Evolutionary conservation across 1,139 yeast species (phyloP).

Genomic region (Diutina rugosa): DNA sequence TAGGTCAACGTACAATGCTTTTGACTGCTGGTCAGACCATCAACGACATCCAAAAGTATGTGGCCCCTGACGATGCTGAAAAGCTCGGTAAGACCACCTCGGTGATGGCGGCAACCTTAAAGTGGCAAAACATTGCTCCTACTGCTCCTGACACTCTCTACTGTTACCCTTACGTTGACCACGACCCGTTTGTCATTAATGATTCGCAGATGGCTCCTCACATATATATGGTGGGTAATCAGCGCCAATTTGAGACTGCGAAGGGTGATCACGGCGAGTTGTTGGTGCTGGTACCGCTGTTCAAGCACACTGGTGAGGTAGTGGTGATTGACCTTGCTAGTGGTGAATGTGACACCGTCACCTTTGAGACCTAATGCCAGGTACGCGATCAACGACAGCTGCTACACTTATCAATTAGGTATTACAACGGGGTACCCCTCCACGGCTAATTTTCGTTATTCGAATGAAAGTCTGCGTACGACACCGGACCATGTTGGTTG

Average conservation of each 20-base stretch:
- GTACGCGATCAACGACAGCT: not conserved
- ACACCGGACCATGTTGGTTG: too few relatives aligned
- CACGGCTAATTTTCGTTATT: too few relatives aligned
- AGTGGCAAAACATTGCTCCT: conserved; percentile 84
- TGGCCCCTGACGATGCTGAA: conserved; percentile 15
- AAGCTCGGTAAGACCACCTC: conserved; percentile 9
- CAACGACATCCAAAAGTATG: conserved; percentile 60
- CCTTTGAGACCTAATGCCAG: not conserved
- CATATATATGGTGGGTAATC: conserved; percentile 80
- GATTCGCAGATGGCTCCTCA: conserved; percentile 62
- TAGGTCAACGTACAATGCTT: conserved; percentile 39
- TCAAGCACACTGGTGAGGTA: conserved; percentile 50
- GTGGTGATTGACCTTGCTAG: conserved; percentile 54
- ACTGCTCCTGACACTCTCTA: conserved; percentile 94
- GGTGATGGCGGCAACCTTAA: conserved; percentile 54
- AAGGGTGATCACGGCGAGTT: conserved; percentile 18
- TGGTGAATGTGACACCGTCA: not conserved
- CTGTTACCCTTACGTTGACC: conserved; percentile 72
- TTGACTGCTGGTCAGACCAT: conserved; percentile 83
- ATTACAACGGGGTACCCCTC: too few relatives aligned
- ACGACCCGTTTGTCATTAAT: conserved; percentile 59
- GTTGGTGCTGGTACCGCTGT: conserved; percentile 60
- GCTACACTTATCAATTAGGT: too few relatives aligned
- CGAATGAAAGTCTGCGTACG: too few relatives aligned
- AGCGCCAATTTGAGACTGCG: conserved; percentile 39